Base-by-base conservation (phyloP, 108 stramenopile species). In the Skeletonema costatum region DNA sequence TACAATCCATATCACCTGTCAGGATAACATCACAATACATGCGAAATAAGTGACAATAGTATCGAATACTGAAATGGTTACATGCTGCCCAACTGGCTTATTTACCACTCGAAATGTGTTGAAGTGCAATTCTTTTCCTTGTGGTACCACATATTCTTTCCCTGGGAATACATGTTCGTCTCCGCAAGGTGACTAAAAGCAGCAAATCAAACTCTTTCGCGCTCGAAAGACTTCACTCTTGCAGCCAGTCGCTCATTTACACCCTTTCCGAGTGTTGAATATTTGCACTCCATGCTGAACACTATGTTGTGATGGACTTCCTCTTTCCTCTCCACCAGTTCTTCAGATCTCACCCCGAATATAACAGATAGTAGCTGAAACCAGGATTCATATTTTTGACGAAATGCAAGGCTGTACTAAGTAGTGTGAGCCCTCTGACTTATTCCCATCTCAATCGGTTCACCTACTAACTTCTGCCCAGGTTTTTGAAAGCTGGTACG, bases 381-480 rank as follows among this genome's bases (percentile, higher is more conserved):
- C 81, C 81, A 13, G 74, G 80, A 69, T 97, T 94, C 70, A 91
- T 88, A 51, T 88, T 87, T 62, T 90, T 91, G 58, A 95, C 89
- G 62, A 96, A 97, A 19, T 89, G 85, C 86, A 98, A 85, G 3
- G 91, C 91, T 14, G 94, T 88, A 31, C 90, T n/a, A n/a, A n/a
- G n/a, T 87, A 8, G 92, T 92, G 66, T 97, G 84, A 5, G 97
- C 93, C 32, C 92, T 85, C 19, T 93, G 92, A 60, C 97, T 86
- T 58, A 98, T 86, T 16, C 97, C 97, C 92, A 96, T 86, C 42
- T 89, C 87, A 29, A 92, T 80, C 1, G 94, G 90, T 64, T 96
- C 86, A 12, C 92, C 89, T 33, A 97, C n/a, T n/a, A n/a, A n/a
- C n/a, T n/a, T n/a, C n/a, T n/a, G 56, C 67, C 94, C 93, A 62